phyloP scores from a whole-genome alignment of 2,329 filamentous ascomycete genomes.

The Trichoderma cornu-damae region DNA sequence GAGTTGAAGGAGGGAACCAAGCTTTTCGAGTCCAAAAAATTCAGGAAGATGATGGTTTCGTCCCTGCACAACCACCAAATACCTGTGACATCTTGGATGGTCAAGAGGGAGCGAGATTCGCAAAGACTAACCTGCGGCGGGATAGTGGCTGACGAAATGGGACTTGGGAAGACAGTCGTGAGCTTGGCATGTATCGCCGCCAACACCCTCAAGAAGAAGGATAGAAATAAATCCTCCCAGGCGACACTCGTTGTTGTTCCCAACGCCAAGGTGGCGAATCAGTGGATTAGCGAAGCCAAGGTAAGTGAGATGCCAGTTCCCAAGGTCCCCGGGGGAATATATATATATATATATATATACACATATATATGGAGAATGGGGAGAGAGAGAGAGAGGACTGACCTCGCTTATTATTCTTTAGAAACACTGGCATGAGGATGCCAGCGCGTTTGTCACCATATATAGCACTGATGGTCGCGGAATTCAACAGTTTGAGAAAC shows the following conservation, averaged over 20 bases:
- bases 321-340: too few species aligned
- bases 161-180: conserved; percentile 66
- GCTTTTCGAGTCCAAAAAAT: conserved; percentile 21
- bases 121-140: neutral
- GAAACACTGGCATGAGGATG: neutral
- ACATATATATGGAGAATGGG: too few species aligned
- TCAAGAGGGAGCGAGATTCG: conserved; percentile 40
- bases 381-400: too few species aligned
- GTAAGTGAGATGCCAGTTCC: neutral
- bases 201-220: conserved; percentile 28
- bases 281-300: conserved; percentile 26
- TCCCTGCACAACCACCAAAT: conserved; percentile 47
- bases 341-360: too few species aligned
- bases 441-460: neutral
- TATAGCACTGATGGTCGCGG: neutral
- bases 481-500: neutral
- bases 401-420: too few species aligned
- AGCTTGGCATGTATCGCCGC: conserved; percentile 50
- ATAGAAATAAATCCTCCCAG: conserved; percentile 32
- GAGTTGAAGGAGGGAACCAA: conserved; percentile 20
- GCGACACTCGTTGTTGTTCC: conserved; percentile 34
- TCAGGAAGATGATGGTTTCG: conserved; percentile 22
- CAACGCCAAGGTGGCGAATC: conserved; percentile 20
- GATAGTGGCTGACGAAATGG: conserved; percentile 58
- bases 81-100: conserved; percentile 49